Evolutionary conservation across 164 flowering plant species (phyloP), one percentile per base, ranked within the genome.

Genomic region (Magnolia officinalis): DNA sequence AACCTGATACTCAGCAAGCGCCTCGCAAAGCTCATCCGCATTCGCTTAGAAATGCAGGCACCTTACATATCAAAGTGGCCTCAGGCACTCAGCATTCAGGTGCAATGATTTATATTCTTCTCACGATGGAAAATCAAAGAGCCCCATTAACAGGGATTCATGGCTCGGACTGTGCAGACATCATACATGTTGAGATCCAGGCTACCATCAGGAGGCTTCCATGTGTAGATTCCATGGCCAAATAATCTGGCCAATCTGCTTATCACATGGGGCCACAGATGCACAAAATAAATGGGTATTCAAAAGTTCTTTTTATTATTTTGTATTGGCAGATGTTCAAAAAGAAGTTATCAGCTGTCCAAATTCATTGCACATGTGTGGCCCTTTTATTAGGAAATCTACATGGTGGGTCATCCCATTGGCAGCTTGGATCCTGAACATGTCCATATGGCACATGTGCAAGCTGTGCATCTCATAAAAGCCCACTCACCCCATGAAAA

Each of bases 11-110:
- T 89, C 2, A 94, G 99, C 84, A 88, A 91, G 31, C 85, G 91
- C 19, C 81, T 96, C 67, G 84, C 87, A 52, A 91, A 88, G 81
- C 89, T 91, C 58, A 82, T 91, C 6, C 85, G 80, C 72, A 78
- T 81, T 73, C 91, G 98, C 74, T 82, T 93, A 61, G 94, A 93
- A 81, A 93, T 91, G 94, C 96, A 91, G 78, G 86, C 84, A 65
- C 94, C 94, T 8, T 91, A 85, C 79, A 87, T 91, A 77, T 85
- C 96, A 49, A 90, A 87, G 81, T 93, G 98, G 98, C 86, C 96
- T 23, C 92, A 93, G 79, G 98, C 98, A 74, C 91, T 93, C 50
- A 89, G 93, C 83, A 91, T 93, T 68, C 80, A 78, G 80, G 80
- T 75, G 50, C 16, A 49, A 20, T n/a, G 4, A 29, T 13, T 58